A percentile compares a stretch with the other conserved stretches of the same genome.
These are phyloP conservation scores for Botrytis porri DNA, from an alignment of 2,329 filamentous ascomycete genomes.

Conservation along the genomic window DNA sequence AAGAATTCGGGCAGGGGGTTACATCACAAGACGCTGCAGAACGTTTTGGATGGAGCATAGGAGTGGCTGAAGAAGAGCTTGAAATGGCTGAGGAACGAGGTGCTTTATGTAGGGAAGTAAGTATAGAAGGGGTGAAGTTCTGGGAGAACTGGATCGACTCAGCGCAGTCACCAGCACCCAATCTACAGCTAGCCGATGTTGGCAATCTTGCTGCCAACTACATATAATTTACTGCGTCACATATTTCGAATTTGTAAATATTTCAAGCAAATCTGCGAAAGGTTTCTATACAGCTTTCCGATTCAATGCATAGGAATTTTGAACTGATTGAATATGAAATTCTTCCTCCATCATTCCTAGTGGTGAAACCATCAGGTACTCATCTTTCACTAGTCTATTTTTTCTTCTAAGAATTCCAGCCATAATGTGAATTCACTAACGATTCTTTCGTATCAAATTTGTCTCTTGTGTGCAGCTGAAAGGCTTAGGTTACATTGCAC, in stretches of 20 bases:
- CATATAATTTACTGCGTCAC: slow-evolving; percentile 1
- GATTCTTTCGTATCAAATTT: not conserved
- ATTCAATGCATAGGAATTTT: not conserved
- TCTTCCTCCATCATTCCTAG: not conserved
- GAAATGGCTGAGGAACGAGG: slow-evolving; percentile 96
- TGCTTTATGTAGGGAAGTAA: slow-evolving; percentile 83
- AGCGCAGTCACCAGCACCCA: slow-evolving; percentile 15
- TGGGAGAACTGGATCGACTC: slow-evolving; percentile 70
- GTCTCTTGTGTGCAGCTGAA: not conserved
- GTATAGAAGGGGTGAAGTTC: slow-evolving; percentile 85
- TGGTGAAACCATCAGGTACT: not conserved
- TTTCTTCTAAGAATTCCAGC: not conserved
- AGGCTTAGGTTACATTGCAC: not conserved
- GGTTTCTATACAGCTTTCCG: not conserved
- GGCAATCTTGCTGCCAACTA: slow-evolving; percentile 15
- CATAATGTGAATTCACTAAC: not conserved
- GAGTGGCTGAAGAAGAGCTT: slow-evolving; percentile 90
- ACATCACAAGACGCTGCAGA: slow-evolving; percentile 88
- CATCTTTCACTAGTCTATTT: not conserved
- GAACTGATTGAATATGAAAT: not conserved
- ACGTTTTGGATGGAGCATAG: slow-evolving; percentile 93
- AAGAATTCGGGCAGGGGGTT: slow-evolving; percentile 74
- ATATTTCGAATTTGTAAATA: not conserved
- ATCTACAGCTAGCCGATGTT: slow-evolving; percentile 15
- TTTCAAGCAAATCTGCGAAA: not conserved